Conservation (phyloP, 371 early-diverging fungal genomes). For the Cokeromyces recurvatus region DNA sequence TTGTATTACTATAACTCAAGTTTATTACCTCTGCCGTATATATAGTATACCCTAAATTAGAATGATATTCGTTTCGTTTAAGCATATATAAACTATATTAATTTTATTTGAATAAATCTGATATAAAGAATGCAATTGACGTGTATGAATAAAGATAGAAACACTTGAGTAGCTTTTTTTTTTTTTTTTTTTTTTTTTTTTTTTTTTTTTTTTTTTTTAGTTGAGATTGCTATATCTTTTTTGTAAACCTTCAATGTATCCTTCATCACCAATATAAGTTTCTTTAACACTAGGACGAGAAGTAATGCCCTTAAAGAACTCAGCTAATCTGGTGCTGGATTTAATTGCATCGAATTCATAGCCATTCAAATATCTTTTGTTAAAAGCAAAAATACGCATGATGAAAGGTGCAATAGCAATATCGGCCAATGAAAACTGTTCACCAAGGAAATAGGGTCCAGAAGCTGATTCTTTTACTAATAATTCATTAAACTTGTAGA, state of each 20-base stretch:
- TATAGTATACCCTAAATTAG: no score
- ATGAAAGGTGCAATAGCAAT: constrained; percentile 50
- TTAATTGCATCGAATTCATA: constrained; percentile 15
- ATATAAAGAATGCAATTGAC: no score
- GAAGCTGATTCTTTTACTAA: constrained; percentile 38
- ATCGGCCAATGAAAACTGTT: constrained; percentile 57
- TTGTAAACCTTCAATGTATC: constrained; percentile 4
- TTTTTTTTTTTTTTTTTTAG: no score
- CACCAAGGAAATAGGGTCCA: constrained; percentile 62
- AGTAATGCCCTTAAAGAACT: constrained; percentile 27
- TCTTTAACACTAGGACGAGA: constrained; percentile 23
- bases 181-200: no score
- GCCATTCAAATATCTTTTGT: constrained; percentile 12
- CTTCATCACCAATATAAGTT: constrained; percentile 24
- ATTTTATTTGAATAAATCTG: no score
- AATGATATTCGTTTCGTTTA: no score
- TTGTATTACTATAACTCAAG: no score
- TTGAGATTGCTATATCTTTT: constrained; percentile 3
- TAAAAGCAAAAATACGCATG: constrained; percentile 20
- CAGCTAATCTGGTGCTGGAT: constrained; percentile 21
- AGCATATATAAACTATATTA: no score
- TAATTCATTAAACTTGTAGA: constrained; percentile 34
- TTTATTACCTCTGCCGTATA: no score
- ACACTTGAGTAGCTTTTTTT: no score
- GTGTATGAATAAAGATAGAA: no score